These are phyloP conservation scores for Naematelia aurantialba DNA, from an alignment of 768 basidiomycete genomes.

Conservation along the genomic window DNA sequence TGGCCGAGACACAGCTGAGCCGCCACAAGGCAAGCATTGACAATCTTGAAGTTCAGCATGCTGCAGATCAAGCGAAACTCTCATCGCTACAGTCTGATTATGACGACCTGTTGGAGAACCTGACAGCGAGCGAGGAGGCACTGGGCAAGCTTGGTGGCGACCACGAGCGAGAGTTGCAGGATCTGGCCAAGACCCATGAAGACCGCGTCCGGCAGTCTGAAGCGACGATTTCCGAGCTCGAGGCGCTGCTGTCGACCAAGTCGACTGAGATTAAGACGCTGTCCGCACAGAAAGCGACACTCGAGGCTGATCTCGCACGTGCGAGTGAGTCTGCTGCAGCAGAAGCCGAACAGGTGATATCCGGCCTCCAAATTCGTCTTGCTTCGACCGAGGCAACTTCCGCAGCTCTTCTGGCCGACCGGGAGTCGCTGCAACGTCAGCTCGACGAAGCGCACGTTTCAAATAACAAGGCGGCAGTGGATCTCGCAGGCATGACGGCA, in stretches of 20 bases:
- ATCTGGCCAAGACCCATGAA: not conserved
- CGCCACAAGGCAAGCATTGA: not conserved
- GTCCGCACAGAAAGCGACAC: too few species aligned
- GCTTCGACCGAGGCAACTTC: too few species aligned
- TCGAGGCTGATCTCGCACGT: too few species aligned
- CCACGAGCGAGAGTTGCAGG: not conserved
- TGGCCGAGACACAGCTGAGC: not conserved
- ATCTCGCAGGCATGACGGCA: not conserved
- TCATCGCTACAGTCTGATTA: not conserved
- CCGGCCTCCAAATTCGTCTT: too few species aligned
- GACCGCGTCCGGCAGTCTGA: not conserved
- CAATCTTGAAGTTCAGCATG: not conserved
- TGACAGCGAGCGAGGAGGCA: not conserved
- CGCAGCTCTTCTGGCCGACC: not conserved
- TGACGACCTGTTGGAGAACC: not conserved
- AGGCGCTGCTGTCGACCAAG: not conserved
- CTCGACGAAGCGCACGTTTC: not conserved
- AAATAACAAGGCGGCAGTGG: not conserved
- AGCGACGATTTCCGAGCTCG: not conserved
- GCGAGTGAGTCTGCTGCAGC: too few species aligned
- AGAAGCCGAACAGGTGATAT: too few species aligned
- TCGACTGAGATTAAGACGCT: not conserved
- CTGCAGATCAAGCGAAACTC: not conserved
- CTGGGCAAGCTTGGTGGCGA: not conserved
- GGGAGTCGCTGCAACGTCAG: not conserved